Evolutionary conservation across 106 monocot species (phyloP).

Genomic region (Iris macrosiphon): DNA sequence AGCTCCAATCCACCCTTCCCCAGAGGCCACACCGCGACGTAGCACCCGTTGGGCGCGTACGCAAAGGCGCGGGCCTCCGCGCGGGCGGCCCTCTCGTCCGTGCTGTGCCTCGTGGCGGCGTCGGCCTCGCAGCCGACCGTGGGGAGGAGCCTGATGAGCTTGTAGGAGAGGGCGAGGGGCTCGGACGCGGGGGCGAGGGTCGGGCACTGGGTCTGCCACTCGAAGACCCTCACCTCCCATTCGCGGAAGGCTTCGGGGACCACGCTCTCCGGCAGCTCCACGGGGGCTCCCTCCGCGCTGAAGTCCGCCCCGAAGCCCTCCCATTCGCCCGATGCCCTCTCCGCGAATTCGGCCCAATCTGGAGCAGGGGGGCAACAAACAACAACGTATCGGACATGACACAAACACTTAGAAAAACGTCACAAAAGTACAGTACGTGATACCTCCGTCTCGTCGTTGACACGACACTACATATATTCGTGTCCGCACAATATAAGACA

Average conservation of each 20-base stretch:
- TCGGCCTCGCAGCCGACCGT: constrained; percentile 97
- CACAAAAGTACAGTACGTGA: too few species aligned
- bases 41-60: constrained; percentile 44
- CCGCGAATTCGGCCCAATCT: constrained; percentile 71
- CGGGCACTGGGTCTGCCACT: constrained; percentile 98
- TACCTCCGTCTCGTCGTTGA: too few species aligned
- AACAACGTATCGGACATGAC: too few species aligned
- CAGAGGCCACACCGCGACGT: constrained; percentile 49
- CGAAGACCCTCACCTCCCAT: constrained; percentile 81
- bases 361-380: constrained; percentile 10
- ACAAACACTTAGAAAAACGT: too few species aligned
- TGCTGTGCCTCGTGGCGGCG: constrained; percentile 68
- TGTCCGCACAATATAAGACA: too few species aligned
- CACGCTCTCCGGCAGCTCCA: constrained; percentile 84
- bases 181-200: constrained; percentile 45
- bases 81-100: constrained; percentile 39
- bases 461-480: too few species aligned
- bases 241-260: constrained; percentile 89
- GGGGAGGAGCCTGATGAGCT: constrained; percentile 75
- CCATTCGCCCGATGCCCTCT: constrained; percentile 90
- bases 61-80: constrained; percentile 29
- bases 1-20: constrained; percentile 36
- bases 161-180: constrained; percentile 38
- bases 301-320: constrained; percentile 87
- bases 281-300: constrained; percentile 42